Evolutionary conservation across 179 eudicot genomes (phyloP).

Genomic region (Silene vulgaris): DNA sequence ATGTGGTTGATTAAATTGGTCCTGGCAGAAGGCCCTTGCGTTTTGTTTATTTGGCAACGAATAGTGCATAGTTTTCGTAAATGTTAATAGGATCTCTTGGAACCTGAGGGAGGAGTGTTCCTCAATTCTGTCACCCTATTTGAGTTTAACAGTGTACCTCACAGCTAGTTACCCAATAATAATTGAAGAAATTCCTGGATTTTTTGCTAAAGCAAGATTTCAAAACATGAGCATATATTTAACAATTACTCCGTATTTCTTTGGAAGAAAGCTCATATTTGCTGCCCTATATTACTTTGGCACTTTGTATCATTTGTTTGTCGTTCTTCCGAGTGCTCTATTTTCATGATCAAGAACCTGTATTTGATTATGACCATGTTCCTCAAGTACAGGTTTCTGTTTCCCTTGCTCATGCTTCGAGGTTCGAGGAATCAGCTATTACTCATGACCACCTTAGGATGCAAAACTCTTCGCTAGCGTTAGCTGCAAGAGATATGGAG

Average conservation of each 20-base stretch:
- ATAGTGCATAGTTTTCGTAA: too few species aligned
- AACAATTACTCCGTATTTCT: too few species aligned
- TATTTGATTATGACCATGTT: neutral
- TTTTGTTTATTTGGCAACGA: neutral
- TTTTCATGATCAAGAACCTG: neutral
- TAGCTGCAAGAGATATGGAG: constrained; percentile 42
- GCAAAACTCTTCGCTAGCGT: constrained; percentile 50
- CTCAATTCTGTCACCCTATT: neutral
- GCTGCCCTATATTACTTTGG: too few species aligned
- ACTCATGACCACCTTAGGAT: constrained; percentile 50
- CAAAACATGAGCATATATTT: too few species aligned
- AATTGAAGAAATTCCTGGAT: too few species aligned
- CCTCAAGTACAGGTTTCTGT: constrained; percentile 47
- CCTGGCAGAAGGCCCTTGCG: neutral
- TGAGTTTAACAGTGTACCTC: neutral
- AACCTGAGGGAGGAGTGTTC: neutral
- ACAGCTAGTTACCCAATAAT: too few species aligned
- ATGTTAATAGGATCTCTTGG: neutral
- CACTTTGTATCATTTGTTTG: neutral
- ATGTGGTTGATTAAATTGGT: neutral
- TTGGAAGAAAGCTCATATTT: too few species aligned
- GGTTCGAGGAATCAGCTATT: constrained; percentile 48
- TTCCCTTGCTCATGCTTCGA: constrained; percentile 59
- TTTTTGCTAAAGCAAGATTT: too few species aligned
- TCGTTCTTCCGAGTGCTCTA: neutral